Evolutionary conservation across 108 stramenopile genomes (phyloP), one percentile per base, ranked within the genome.

Genomic region (Skeletonema menzelii): DNA sequence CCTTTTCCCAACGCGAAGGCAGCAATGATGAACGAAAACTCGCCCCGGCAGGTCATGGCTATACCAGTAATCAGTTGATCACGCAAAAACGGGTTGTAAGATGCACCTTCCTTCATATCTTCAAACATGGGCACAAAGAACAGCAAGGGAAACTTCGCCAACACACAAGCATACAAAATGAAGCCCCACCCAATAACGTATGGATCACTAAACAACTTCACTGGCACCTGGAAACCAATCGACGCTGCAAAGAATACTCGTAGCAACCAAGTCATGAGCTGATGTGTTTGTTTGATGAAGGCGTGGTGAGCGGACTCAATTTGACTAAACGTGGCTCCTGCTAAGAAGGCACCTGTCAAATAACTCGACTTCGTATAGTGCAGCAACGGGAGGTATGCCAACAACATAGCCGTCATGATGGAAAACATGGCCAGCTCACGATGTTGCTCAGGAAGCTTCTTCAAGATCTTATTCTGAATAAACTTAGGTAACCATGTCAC

Each of bases 331-430:
- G 78, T 68, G n/a, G 85, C 46, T 6, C 91, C 91, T 2, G 86
- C 82, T 27, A 89, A 59, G 58, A 90, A 90, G 28, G 86, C 86
- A 15, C 88, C 88, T 65, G 81, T 73, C 26, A 90, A 55, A 49
- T 85, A 86, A 22, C 75, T 78, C 17, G 88, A 85, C 35, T 79
- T 49, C 0, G 85, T 62, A 40, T 85, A 86, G 60, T 84, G 68
- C 13, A 84, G 75, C 30, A 84, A 72, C 0, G 84, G 86, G 5
- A 90, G 31, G 31, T 83, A 74, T 27, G 56, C 70, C 20, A 87
- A 34, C 19, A 87, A 64, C 55, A 85, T 63, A 2, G 22, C 69
- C 27, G 77, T 38, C 56, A 87, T 68, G 14, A 78, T 27, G 30
- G 61, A 40, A 8, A 87, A 66, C 46, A 76, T 59, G 30, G 67